These are phyloP conservation scores for Talaromyces sp. DNA, from an alignment of 2,329 filamentous ascomycete genomes.

Conservation along the genomic window DNA sequence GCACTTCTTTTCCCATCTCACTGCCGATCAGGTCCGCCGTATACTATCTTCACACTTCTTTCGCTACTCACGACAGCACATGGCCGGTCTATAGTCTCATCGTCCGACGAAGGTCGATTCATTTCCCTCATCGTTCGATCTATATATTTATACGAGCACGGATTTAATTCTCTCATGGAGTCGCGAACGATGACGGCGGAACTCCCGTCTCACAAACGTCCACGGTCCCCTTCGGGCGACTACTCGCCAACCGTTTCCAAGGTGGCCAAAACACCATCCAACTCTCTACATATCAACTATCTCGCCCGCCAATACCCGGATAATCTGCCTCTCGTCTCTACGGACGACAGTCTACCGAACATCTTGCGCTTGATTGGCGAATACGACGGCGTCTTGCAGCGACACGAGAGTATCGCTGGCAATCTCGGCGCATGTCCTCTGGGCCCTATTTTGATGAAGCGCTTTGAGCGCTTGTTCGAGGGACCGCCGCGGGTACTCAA, in stretches of 20 bases:
- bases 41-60: background rate
- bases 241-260: conserved; percentile 47
- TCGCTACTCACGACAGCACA: conserved; percentile 2
- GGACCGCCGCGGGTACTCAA: conserved; percentile 69
- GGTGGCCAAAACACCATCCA: conserved; percentile 54
- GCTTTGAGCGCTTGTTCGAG: conserved; percentile 83
- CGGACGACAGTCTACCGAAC: conserved; percentile 69
- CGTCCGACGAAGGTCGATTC: conserved; percentile 9
- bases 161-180: conserved; percentile 32
- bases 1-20: conserved; percentile 9
- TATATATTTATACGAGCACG: background rate
- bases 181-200: conserved; percentile 37
- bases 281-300: conserved; percentile 67
- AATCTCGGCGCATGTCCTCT: conserved; percentile 81
- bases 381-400: conserved; percentile 81
- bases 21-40: conserved; percentile 3
- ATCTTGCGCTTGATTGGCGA: conserved; percentile 71
- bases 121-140: background rate
- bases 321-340: conserved; percentile 61
- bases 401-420: conserved; percentile 81
- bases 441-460: conserved; percentile 78
- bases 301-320: conserved; percentile 62
- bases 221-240: conserved; percentile 46
- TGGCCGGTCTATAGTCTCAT: background rate
- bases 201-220: conserved; percentile 42